Base-by-base conservation (phyloP, 345 rosid genomes). In the Barbarea vulgaris region DNA sequence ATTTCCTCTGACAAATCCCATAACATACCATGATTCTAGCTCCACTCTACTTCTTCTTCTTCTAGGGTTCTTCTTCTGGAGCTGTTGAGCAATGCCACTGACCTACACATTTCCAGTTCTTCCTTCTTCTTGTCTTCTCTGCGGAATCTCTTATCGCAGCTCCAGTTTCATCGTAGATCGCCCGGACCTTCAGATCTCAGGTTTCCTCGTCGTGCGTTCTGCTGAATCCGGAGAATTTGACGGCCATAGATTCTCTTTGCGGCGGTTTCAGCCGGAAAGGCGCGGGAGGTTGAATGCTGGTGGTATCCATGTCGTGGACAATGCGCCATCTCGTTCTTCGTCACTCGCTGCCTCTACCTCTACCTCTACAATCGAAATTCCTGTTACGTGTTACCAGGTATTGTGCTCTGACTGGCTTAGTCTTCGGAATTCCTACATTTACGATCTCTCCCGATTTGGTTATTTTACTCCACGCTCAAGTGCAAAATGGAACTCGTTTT, bases 301-400 rank as follows among this genome's bases (percentile, higher is more conserved):
- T 42, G 85, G 76, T 28, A 71, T 88, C 25, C 86, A 84, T 85
- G 81, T 82, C 64, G 73, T 85, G 7, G 87, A 85, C 53, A 85
- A 73, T 67, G 84, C 84, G 39, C 63, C 76, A 50, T 52, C 76
- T 53, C 73, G 66, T 12, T 33, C 72, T 57, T 78, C 69, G 52
- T 72, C 81, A 9, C 51, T 66, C 50, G 50, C 77, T 67, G 84
- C 83, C 11, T 71, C 77, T 41, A 36, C 71, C 30, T 55, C 69
- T 41, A 37, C 75, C 31, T 56, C 69, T 51, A 59, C 82, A 6
- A 68, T 87, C 53, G 93, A 91, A 51, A 85, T 91, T 34, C 91
- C 89, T 17, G 88, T 91, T 77, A 84, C 87, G 51, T 91, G 95
- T 80, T 91, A 85, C 72, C 95, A 89, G 92, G 96, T 89, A 44